Evolutionary conservation across 2,329 filamentous ascomycete genomes (phyloP).

Genomic region (Sporothrix dimorphospora): DNA sequence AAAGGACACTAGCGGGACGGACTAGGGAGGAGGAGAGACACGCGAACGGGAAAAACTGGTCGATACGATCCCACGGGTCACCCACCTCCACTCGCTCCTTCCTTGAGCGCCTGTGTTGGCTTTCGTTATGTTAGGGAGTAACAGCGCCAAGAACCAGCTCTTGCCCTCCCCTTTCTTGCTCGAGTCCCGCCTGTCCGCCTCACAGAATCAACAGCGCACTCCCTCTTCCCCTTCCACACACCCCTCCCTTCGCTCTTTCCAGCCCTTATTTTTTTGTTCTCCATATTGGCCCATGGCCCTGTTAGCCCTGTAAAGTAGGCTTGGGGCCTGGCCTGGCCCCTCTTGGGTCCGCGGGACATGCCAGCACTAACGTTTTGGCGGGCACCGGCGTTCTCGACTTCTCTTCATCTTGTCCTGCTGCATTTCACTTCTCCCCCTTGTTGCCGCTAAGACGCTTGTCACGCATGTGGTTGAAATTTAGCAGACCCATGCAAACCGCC

Average conservation of each 20-base stretch:
- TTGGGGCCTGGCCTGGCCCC: slow-evolving; percentile 13
- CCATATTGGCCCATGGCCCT: not conserved
- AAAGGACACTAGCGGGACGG: slow-evolving; percentile 10
- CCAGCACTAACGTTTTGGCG: slow-evolving; percentile 17
- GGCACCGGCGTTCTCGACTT: not conserved
- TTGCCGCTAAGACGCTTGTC: slow-evolving; percentile 8
- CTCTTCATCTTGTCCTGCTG: not conserved
- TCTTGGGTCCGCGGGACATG: slow-evolving; percentile 6
- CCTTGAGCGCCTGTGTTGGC: not conserved
- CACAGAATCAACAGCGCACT: no score
- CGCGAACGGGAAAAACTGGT: slow-evolving; percentile 11
- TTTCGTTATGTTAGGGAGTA: not conserved
- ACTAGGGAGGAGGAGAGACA: slow-evolving; percentile 10
- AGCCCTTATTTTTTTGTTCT: not conserved
- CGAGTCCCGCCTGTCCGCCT: no score
- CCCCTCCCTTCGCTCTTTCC: not conserved
- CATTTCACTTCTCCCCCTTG: not conserved
- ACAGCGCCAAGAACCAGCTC: slow-evolving; percentile 5
- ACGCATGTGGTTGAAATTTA: slow-evolving; percentile 12
- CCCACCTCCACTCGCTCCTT: not conserved
- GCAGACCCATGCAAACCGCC: not conserved
- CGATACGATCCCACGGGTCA: slow-evolving; percentile 4
- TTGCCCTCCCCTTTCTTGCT: not conserved
- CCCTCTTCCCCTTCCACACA: no score
- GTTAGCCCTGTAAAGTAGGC: not conserved